Conservation (phyloP, 345 rosid genomes). For the Citrus reticulata region DNA sequence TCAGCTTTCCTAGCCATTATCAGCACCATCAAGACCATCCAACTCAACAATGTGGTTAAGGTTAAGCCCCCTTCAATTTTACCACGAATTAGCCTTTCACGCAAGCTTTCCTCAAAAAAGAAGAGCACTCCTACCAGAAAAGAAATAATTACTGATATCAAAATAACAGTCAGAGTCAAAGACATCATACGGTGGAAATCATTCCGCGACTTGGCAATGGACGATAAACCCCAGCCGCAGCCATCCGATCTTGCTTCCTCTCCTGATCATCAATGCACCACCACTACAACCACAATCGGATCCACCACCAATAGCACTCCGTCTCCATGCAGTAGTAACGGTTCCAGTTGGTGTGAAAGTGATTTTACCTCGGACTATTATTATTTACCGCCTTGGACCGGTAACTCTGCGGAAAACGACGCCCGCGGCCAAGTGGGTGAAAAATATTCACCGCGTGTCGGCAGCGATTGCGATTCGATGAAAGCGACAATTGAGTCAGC, state of each 20-base stretch:
- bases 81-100: constrained; percentile 47
- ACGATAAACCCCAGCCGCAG: constrained; percentile 32
- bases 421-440: constrained; percentile 19
- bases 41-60: constrained; percentile 11
- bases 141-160: constrained; percentile 6
- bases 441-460: constrained; percentile 45
- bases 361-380: constrained; percentile 67
- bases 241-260: constrained; percentile 23
- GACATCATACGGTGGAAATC: constrained; percentile 90
- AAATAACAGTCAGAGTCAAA: constrained; percentile 42
- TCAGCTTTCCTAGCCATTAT: constrained; percentile 46
- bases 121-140: neutral
- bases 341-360: constrained; percentile 86
- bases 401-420: constrained; percentile 24
- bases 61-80: constrained; percentile 40
- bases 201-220: constrained; percentile 48
- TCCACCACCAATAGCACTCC: constrained; percentile 40
- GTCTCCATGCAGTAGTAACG: constrained; percentile 21
- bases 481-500: constrained; percentile 24
- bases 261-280: constrained; percentile 29
- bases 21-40: constrained; percentile 46
- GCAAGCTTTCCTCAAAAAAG: constrained; percentile 30
- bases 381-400: constrained; percentile 48
- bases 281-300: constrained; percentile 36
- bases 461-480: constrained; percentile 41